phyloP scores from a whole-genome alignment of 768 basidiomycete species.

The Boletus fagicola region DNA sequence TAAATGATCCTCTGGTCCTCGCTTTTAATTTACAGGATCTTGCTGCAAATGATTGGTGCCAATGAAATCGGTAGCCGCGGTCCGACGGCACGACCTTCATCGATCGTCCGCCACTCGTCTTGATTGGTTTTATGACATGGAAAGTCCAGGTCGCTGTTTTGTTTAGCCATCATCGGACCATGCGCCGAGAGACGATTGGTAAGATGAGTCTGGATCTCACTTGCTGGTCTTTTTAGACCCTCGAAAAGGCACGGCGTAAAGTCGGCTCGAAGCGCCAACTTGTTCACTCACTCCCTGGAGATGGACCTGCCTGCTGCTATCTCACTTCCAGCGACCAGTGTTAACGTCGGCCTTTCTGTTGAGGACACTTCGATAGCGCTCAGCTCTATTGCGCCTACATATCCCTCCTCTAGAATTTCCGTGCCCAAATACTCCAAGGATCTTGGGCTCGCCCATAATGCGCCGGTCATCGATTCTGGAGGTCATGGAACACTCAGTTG shows the following conservation, averaged over 20 bases:
- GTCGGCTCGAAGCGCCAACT: background rate
- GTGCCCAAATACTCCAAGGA: slow-evolving; percentile 3
- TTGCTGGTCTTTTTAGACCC: background rate
- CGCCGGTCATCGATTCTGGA: background rate
- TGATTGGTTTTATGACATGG: background rate
- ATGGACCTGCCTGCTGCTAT: slow-evolving; percentile 2
- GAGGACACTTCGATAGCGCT: slow-evolving; percentile 4
- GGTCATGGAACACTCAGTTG: background rate
- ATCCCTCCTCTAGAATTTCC: background rate
- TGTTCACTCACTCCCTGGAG: background rate
- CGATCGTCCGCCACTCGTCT: background rate
- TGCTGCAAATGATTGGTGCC: background rate
- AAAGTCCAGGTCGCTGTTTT: background rate
- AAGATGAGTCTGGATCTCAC: background rate
- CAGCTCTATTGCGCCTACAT: background rate
- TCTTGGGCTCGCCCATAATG: background rate
- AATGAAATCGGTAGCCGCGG: background rate
- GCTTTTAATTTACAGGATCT: background rate
- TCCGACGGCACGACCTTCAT: background rate
- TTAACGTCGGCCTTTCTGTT: background rate
- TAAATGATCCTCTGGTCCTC: background rate
- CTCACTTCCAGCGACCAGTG: background rate
- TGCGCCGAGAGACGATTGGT: background rate
- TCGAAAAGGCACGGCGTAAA: background rate
- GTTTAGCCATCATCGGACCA: background rate